Percentiles rank a stretch among this genome's conserved stretches.
These are phyloP conservation scores for Infundibulicybe gibba DNA, from an alignment of 768 basidiomycete genomes.

Conservation along the genomic window DNA sequence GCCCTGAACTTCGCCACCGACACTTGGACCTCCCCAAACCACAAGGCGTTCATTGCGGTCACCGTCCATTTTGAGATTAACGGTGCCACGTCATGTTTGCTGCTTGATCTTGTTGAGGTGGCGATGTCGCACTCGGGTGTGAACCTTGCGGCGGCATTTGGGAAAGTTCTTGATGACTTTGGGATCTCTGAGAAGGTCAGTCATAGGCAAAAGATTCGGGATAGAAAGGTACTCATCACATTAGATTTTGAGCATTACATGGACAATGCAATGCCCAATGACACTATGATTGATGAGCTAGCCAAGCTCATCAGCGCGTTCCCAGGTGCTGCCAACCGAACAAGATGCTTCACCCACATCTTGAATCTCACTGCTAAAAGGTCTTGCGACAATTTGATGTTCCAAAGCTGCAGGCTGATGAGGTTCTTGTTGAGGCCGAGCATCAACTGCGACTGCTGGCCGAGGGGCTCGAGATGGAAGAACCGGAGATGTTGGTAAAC, in stretches of 20 bases:
- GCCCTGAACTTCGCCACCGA: conserved; percentile 27
- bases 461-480: not conserved
- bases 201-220: not conserved
- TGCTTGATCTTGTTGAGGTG: conserved; percentile 32
- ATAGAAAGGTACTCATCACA: not conserved
- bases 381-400: conserved; percentile 27
- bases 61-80: conserved; percentile 24
- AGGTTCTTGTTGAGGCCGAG: conserved; percentile 2
- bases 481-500: not conserved
- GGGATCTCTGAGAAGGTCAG: conserved; percentile 26
- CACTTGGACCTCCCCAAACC: conserved; percentile 30
- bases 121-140: conserved; percentile 22
- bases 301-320: conserved; percentile 12
- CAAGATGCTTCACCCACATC: conserved; percentile 29
- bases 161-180: conserved; percentile 22
- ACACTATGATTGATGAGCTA: conserved; percentile 26
- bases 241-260: conserved; percentile 24
- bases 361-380: conserved; percentile 29
- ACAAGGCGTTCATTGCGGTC: conserved; percentile 22
- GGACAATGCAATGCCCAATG: conserved; percentile 30
- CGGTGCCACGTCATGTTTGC: conserved; percentile 17
- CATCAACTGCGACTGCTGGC: not conserved
- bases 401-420: conserved; percentile 7
- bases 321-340: conserved; percentile 14
- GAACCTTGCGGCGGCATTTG: conserved; percentile 25